These are phyloP conservation scores for Cymodocea nodosa DNA, from an alignment of 116 monocot species.

Conservation along the genomic window DNA sequence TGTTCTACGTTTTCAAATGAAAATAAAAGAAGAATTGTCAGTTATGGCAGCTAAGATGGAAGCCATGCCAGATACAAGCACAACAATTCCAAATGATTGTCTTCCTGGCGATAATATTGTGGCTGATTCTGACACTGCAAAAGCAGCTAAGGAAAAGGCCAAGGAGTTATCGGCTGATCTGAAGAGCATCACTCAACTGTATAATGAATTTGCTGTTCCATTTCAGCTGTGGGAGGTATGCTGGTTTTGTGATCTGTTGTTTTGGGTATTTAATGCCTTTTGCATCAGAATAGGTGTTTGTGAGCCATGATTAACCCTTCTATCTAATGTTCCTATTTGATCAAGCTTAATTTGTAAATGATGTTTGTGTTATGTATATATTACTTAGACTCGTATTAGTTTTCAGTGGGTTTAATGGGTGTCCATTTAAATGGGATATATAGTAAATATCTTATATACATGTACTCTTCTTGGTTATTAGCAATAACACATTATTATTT, in stretches of 20 bases:
- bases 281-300: not conserved
- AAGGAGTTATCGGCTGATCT: conserved; percentile 67
- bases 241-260: not conserved
- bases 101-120: conserved; percentile 22
- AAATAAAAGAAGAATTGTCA: conserved; percentile 80
- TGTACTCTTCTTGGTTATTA: too few relatives aligned
- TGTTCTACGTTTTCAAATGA: conserved; percentile 85
- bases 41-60: conserved; percentile 40
- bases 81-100: conserved; percentile 30
- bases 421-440: too few relatives aligned
- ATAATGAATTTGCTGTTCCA: conserved; percentile 96
- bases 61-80: conserved; percentile 12
- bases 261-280: not conserved
- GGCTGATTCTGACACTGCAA: conserved; percentile 28
- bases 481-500: too few relatives aligned
- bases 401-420: too few relatives aligned
- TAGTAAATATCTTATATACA: too few relatives aligned
- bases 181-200: conserved; percentile 93
- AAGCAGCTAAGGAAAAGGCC: conserved; percentile 56
- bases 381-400: too few relatives aligned
- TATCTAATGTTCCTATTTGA: too few relatives aligned
- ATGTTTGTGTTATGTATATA: too few relatives aligned
- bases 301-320: too few relatives aligned
- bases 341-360: too few relatives aligned
- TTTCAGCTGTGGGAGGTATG: conserved; percentile 97